A percentile compares a stretch with the other conserved stretches of the same genome.
Conservation (phyloP, 2,329 filamentous ascomycete species). For the Pseudogymnoascus sp. region DNA sequence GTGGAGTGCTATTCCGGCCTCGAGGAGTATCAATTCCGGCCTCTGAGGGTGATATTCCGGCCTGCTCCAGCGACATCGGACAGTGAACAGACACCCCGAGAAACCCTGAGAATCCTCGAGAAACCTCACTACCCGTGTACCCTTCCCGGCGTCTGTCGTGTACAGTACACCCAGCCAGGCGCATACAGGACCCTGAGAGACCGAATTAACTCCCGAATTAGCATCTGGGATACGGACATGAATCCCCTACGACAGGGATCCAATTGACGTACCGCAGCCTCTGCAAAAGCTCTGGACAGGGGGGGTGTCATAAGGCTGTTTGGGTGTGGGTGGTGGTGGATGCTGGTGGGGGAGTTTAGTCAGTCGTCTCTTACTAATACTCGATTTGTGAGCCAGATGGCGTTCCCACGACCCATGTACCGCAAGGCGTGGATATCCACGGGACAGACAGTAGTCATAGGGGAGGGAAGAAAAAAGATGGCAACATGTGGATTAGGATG, state of each 20-base stretch:
- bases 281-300: slow-evolving; percentile 6
- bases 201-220: neutral
- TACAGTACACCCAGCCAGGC: neutral
- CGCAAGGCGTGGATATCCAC: slow-evolving; percentile 7
- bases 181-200: neutral
- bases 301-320: slow-evolving; percentile 8
- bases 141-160: neutral
- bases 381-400: slow-evolving; percentile 3
- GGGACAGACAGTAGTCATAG: neutral
- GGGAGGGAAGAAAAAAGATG: neutral
- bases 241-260: neutral
- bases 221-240: neutral
- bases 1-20: neutral
- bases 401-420: neutral
- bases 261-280: neutral
- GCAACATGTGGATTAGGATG: neutral
- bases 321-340: neutral
- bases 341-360: neutral
- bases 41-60: neutral
- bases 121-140: neutral
- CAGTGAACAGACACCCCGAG: neutral
- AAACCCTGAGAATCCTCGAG: neutral
- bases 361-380: neutral
- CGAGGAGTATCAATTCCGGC: no score
- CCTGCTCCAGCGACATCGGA: neutral